These are phyloP conservation scores for Clonostachys byssicola DNA, from an alignment of 2,329 filamentous ascomycete genomes.

Conservation along the genomic window DNA sequence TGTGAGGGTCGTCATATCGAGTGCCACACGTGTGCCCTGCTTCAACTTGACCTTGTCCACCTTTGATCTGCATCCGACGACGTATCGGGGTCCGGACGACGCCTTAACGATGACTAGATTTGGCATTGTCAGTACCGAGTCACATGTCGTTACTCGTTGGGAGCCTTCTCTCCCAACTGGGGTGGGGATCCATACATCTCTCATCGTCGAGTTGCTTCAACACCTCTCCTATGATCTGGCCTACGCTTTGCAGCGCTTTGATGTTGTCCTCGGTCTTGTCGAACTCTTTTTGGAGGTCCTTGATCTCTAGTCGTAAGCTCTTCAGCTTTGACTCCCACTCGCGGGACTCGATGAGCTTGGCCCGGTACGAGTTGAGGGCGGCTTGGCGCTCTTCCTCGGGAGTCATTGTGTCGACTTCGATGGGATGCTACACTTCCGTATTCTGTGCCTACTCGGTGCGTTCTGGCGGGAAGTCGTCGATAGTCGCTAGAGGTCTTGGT, in stretches of 20 bases:
- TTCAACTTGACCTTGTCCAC: slow-evolving; percentile 97
- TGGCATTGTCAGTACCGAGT: slow-evolving; percentile 2
- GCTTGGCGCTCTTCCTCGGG: slow-evolving; percentile 59
- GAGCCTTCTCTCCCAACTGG: too few relatives aligned
- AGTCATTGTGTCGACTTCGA: slow-evolving; percentile 31
- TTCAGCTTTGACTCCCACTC: slow-evolving; percentile 99
- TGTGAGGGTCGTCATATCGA: slow-evolving; percentile 98
- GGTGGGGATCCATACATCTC: slow-evolving; percentile 65
- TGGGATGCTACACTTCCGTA: background rate
- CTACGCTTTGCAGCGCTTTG: slow-evolving; percentile 97
- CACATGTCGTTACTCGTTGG: too few relatives aligned
- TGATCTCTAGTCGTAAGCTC: slow-evolving; percentile 89
- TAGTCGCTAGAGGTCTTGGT: background rate
- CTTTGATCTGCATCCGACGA: slow-evolving; percentile 96
- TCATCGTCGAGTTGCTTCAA: slow-evolving; percentile 98
- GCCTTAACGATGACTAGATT: slow-evolving; percentile 91
- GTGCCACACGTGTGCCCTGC: slow-evolving; percentile 93
- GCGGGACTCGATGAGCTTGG: slow-evolving; percentile 85
- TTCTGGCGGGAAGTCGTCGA: background rate
- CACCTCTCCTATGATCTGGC: slow-evolving; percentile 98
- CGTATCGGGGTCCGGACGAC: slow-evolving; percentile 93
- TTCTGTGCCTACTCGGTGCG: background rate
- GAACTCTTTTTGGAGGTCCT: slow-evolving; percentile 89
- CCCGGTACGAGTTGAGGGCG: slow-evolving; percentile 74
- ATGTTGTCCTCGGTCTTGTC: slow-evolving; percentile 99